Evolutionary conservation across 306 rosid genomes (phyloP).

Genomic region (Prinsepia uniflora): DNA sequence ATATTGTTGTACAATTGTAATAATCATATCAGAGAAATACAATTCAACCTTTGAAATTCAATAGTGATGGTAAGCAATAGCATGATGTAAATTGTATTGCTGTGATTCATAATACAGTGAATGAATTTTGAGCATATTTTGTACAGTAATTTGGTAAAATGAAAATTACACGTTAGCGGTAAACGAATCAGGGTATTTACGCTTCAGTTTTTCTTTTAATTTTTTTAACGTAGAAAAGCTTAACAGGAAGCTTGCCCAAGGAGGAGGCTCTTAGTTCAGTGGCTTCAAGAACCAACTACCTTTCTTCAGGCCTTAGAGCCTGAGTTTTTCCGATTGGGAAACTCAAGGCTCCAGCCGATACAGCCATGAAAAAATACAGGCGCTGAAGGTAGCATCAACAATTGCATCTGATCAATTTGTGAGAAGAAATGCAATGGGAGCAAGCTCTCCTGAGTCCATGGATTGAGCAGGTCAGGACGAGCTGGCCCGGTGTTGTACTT

Average conservation of each 20-base stretch:
- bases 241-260: constrained; percentile 15
- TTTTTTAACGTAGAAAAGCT: not conserved
- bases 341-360: constrained; percentile 21
- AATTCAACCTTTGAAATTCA: too few relatives aligned
- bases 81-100: too few relatives aligned
- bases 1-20: too few relatives aligned
- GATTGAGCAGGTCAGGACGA: constrained; percentile 39
- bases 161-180: too few relatives aligned
- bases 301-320: constrained; percentile 30
- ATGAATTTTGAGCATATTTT: too few relatives aligned
- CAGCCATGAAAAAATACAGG: constrained; percentile 28
- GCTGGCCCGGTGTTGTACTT: constrained; percentile 30
- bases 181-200: too few relatives aligned
- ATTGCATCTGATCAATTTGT: constrained; percentile 10
- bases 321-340: constrained; percentile 4
- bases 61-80: too few relatives aligned
- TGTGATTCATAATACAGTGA: too few relatives aligned
- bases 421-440: constrained; percentile 18
- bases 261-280: constrained; percentile 25
- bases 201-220: too few relatives aligned
- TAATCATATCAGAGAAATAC: too few relatives aligned
- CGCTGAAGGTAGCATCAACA: constrained; percentile 24
- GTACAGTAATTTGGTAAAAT: too few relatives aligned
- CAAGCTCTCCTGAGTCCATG: constrained; percentile 37
- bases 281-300: constrained; percentile 20